Conservation (phyloP, 2,329 filamentous ascomycete species). For the Uncinocarpus reesii region DNA sequence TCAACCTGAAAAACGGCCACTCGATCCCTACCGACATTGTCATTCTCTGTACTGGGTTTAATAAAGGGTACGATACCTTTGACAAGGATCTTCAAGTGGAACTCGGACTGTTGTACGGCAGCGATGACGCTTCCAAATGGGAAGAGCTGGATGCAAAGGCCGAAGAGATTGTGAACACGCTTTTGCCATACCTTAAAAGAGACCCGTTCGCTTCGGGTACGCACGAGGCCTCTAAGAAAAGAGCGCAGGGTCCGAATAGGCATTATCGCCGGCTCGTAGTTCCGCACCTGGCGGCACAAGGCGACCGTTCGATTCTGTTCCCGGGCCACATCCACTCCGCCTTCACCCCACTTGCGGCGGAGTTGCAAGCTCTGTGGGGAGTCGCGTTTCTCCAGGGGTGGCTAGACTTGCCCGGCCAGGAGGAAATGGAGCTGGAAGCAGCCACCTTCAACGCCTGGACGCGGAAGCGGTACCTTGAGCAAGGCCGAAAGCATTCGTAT, state of each 20-base stretch:
- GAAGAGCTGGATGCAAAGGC: background rate
- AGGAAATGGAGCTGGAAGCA: conserved; percentile 25
- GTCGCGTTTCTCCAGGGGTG: conserved; percentile 23
- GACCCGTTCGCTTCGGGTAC: background rate
- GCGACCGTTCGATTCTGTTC: conserved; percentile 27
- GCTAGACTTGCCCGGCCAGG: conserved; percentile 19
- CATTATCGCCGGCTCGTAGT: conserved; percentile 17
- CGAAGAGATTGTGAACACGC: background rate
- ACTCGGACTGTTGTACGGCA: background rate
- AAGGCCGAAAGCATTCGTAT: background rate
- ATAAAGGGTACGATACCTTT: background rate
- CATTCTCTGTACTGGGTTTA: background rate
- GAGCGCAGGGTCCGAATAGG: background rate
- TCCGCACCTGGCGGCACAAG: conserved; percentile 20
- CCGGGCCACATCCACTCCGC: conserved; percentile 26
- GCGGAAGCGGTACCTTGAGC: conserved; percentile 25
- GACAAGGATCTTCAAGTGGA: background rate
- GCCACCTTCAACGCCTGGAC: conserved; percentile 28
- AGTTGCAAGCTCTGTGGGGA: conserved; percentile 28
- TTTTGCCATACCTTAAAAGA: background rate
- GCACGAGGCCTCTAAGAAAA: background rate
- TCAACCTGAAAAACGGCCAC: conserved; percentile 1
- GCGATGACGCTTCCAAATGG: background rate
- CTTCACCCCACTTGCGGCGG: conserved; percentile 23
- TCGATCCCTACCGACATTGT: background rate